Evolutionary conservation across 83 land plant species (phyloP).

Genomic region (Diphasiastrum complanatum): DNA sequence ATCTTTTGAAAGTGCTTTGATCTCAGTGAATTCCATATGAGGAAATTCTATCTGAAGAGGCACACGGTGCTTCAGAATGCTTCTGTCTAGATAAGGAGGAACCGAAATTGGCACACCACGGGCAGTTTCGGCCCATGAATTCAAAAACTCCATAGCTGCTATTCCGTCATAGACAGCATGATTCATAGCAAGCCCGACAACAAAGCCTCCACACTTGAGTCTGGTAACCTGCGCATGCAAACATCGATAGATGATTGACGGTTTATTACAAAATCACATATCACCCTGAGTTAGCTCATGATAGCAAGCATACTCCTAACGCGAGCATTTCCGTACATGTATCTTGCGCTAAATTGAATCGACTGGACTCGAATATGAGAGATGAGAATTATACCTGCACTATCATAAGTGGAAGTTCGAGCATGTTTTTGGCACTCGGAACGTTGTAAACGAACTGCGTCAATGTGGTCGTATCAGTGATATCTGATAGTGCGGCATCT

Average conservation of each 20-base stretch:
- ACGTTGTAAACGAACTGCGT: conserved; percentile 67
- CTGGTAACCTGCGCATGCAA: conserved; percentile 57
- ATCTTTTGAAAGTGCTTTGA: conserved; percentile 57
- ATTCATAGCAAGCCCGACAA: conserved; percentile 70
- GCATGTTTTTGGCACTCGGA: conserved; percentile 62
- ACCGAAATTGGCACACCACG: conserved; percentile 52
- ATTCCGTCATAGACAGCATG: conserved; percentile 91
- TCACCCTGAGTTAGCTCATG: neutral
- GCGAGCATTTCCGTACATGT: too few relatives aligned
- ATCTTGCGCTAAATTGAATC: too few relatives aligned
- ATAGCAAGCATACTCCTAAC: too few relatives aligned
- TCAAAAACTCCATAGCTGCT: conserved; percentile 82
- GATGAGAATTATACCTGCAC: conserved; percentile 49
- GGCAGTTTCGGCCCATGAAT: conserved; percentile 75
- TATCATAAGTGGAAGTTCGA: conserved; percentile 71
- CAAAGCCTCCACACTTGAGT: conserved; percentile 92
- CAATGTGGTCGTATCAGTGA: conserved; percentile 57
- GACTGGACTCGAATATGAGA: neutral
- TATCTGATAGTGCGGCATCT: conserved; percentile 42
- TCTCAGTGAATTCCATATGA: conserved; percentile 73
- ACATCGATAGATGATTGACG: neutral
- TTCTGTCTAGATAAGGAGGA: conserved; percentile 60
- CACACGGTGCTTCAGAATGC: conserved; percentile 43
- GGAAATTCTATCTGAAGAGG: conserved; percentile 56
- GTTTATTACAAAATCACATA: neutral